These are phyloP conservation scores for Ophiosphaerella herpotricha DNA, from an alignment of 2,329 filamentous ascomycete genomes.

Conservation along the genomic window DNA sequence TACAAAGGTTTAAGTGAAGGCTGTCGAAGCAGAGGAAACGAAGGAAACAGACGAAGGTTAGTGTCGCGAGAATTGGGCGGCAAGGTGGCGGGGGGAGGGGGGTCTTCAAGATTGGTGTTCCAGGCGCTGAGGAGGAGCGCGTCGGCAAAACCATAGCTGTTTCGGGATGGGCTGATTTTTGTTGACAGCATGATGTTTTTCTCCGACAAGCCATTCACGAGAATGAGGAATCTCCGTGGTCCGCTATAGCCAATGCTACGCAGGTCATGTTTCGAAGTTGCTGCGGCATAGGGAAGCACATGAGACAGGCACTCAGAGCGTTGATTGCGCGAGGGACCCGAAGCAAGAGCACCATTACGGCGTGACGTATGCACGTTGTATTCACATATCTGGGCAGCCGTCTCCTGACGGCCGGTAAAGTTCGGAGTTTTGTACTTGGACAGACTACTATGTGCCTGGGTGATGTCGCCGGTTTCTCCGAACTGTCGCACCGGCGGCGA, in stretches of 20 bases:
- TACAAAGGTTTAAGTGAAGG: slow-evolving; percentile 6
- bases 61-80: slow-evolving; percentile 13
- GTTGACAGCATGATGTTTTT: slow-evolving; percentile 23
- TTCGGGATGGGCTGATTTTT: slow-evolving; percentile 28
- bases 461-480: too few species aligned
- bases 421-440: too few species aligned
- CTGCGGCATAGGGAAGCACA: slow-evolving; percentile 27
- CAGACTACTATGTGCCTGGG: too few species aligned
- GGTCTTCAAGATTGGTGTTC: slow-evolving; percentile 13
- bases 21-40: slow-evolving; percentile 13
- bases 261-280: slow-evolving; percentile 26
- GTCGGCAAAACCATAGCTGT: slow-evolving; percentile 29
- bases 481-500: too few species aligned
- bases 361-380: too few species aligned
- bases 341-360: too few species aligned
- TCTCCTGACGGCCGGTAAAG: too few species aligned
- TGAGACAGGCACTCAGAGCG: slow-evolving; percentile 19
- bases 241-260: slow-evolving; percentile 17
- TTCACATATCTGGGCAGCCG: too few species aligned
- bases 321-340: slow-evolving; percentile 7
- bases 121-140: slow-evolving; percentile 20
- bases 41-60: slow-evolving; percentile 13
- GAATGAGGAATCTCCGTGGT: slow-evolving; percentile 12
- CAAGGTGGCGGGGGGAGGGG: slow-evolving; percentile 14
- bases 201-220: slow-evolving; percentile 20